phyloP scores from a whole-genome alignment of 768 basidiomycete genomes.

The Lyophyllum shimeji region DNA sequence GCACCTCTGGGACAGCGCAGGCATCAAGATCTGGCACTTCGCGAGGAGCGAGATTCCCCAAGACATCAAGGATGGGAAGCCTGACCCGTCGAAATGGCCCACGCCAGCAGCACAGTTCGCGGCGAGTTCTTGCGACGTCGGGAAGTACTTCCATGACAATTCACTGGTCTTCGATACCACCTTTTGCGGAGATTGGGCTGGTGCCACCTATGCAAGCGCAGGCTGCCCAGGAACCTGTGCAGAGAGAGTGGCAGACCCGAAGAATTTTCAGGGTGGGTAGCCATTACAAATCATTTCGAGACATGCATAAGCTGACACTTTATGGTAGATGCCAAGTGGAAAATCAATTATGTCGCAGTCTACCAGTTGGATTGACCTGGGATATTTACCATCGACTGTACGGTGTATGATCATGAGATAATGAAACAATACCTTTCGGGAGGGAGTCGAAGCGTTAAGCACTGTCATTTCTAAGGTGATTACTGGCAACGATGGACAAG shows the following conservation, averaged over 20 bases:
- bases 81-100: constrained; percentile 51
- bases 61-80: constrained; percentile 44
- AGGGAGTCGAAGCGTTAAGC: neutral
- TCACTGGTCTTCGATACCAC: constrained; percentile 45
- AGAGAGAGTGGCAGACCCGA: constrained; percentile 51
- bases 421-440: neutral
- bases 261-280: constrained; percentile 46
- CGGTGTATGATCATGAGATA: neutral
- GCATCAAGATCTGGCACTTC: constrained; percentile 60
- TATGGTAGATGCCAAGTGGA: constrained; percentile 53
- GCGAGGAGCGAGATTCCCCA: constrained; percentile 44
- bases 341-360: constrained; percentile 40
- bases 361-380: neutral
- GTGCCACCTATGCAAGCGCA: constrained; percentile 28
- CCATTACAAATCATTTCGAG: neutral
- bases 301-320: neutral
- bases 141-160: constrained; percentile 50
- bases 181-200: constrained; percentile 50
- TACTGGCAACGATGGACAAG: neutral
- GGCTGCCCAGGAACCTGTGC: constrained; percentile 47
- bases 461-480: neutral
- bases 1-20: constrained; percentile 47
- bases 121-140: constrained; percentile 44
- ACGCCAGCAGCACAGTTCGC: constrained; percentile 51
- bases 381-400: neutral